A percentile compares a stretch with the other conserved stretches of the same genome.
phyloP scores from a whole-genome alignment of 352 stramenopile species.

The Pythium oligandrum region DNA sequence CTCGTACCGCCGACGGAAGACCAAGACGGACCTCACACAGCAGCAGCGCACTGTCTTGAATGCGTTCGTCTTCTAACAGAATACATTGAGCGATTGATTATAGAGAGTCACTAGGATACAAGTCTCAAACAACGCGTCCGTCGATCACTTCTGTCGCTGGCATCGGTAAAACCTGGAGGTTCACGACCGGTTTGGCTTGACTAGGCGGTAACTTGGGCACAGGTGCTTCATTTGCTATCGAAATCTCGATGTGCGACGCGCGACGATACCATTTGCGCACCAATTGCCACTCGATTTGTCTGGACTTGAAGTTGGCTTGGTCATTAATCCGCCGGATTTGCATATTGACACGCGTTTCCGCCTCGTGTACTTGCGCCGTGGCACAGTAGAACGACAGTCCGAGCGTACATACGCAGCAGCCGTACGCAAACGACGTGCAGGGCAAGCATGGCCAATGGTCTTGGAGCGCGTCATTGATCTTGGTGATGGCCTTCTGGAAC shows the following conservation, averaged over 20 bases:
- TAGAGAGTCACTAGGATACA: too few species aligned
- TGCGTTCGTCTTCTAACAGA: slow-evolving; percentile 11
- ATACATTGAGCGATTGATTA: too few species aligned
- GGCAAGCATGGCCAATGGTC: slow-evolving; percentile 85
- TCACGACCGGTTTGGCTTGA: too few species aligned
- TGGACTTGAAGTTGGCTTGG: slow-evolving; percentile 48
- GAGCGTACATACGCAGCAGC: slow-evolving; percentile 79
- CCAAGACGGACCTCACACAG: not conserved
- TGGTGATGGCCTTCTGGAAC: slow-evolving; percentile 52
- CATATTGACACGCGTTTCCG: slow-evolving; percentile 52
- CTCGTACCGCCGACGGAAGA: not conserved
- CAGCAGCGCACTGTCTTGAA: slow-evolving; percentile 7
- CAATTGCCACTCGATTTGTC: slow-evolving; percentile 59
- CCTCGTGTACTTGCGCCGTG: slow-evolving; percentile 64
- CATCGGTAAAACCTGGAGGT: not conserved
- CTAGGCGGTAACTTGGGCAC: not conserved
- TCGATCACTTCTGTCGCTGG: slow-evolving; percentile 17
- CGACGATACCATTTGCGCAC: slow-evolving; percentile 66
- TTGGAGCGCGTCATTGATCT: slow-evolving; percentile 77
- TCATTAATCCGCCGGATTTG: slow-evolving; percentile 73
- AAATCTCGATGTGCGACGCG: slow-evolving; percentile 68
- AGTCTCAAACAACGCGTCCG: not conserved
- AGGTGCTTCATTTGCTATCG: slow-evolving; percentile 5
- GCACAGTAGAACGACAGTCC: slow-evolving; percentile 82
- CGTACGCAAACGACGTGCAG: slow-evolving; percentile 74